A percentile compares a stretch with the other conserved stretches of the same genome.
phyloP scores from a whole-genome alignment of 768 basidiomycete genomes.

The Fomitopsis pulvina region DNA sequence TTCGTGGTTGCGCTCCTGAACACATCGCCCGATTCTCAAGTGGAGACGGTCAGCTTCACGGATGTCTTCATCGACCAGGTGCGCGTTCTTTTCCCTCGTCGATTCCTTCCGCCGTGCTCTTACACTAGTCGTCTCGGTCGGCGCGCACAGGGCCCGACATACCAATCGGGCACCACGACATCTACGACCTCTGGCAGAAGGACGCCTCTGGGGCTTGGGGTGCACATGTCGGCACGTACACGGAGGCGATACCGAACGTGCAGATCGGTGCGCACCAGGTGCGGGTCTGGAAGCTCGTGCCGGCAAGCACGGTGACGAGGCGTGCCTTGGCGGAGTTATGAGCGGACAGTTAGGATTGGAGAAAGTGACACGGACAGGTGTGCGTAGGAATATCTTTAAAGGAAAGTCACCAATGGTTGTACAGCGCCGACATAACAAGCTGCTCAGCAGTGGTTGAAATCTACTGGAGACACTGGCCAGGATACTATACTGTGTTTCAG shows the following conservation, averaged over 20 bases:
- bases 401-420: no score
- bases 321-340: constrained; percentile 11
- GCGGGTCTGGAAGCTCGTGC: constrained; percentile 24
- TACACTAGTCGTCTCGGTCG: neutral
- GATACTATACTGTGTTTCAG: no score
- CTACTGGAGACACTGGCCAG: no score
- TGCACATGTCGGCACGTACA: constrained; percentile 17
- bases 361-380: neutral
- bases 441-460: no score
- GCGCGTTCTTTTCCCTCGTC: neutral
- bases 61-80: constrained; percentile 31
- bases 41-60: constrained; percentile 20
- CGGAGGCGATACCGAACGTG: constrained; percentile 18
- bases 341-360: neutral
- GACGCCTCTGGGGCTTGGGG: constrained; percentile 22
- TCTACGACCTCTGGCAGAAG: constrained; percentile 32
- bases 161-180: constrained; percentile 18
- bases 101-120: neutral
- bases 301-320: constrained; percentile 7
- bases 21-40: constrained; percentile 24
- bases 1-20: constrained; percentile 31
- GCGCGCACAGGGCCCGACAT: constrained; percentile 14
- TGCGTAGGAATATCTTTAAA: no score
- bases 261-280: constrained; percentile 24
- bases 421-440: no score